Conservation (phyloP, 164 flowering plant genomes). For the Annona cherimola region DNA sequence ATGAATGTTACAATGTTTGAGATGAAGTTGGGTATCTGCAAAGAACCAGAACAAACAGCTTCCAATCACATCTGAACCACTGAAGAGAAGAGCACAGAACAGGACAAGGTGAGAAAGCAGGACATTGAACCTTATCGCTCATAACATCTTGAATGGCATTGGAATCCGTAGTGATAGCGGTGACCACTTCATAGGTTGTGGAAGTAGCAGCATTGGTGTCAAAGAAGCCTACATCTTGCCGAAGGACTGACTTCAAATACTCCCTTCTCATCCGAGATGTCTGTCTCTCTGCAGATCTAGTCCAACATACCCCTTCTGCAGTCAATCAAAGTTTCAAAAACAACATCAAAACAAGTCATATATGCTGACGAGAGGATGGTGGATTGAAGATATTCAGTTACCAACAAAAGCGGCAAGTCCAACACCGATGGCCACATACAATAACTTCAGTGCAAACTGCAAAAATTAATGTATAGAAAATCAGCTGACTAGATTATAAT, state of each 20-base stretch:
- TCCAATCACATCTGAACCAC: no score
- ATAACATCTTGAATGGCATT: conserved; percentile 46
- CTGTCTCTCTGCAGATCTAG: conserved; percentile 64
- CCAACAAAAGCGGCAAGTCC: conserved; percentile 2
- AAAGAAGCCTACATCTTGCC: conserved; percentile 56
- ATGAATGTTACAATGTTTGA: conserved; percentile 37
- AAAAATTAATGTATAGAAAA: neutral
- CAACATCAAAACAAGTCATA: neutral
- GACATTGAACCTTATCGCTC: conserved; percentile 43
- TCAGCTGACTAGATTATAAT: no score
- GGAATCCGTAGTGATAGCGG: conserved; percentile 45
- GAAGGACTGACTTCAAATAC: conserved; percentile 45
- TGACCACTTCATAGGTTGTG: conserved; percentile 45
- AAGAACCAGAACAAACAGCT: no score
- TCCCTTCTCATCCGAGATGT: conserved; percentile 38
- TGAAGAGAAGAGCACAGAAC: no score
- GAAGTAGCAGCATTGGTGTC: conserved; percentile 40
- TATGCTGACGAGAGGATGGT: neutral
- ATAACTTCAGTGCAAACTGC: conserved; percentile 4
- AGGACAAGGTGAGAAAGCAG: neutral
- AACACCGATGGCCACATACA: conserved; percentile 4
- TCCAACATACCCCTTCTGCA: conserved; percentile 52
- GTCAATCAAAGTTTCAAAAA: no score
- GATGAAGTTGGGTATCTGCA: conserved; percentile 48
- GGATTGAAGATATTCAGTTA: neutral